Evolutionary conservation across 306 rosid genomes (phyloP).

Genomic region (Dicorynia guianensis): DNA sequence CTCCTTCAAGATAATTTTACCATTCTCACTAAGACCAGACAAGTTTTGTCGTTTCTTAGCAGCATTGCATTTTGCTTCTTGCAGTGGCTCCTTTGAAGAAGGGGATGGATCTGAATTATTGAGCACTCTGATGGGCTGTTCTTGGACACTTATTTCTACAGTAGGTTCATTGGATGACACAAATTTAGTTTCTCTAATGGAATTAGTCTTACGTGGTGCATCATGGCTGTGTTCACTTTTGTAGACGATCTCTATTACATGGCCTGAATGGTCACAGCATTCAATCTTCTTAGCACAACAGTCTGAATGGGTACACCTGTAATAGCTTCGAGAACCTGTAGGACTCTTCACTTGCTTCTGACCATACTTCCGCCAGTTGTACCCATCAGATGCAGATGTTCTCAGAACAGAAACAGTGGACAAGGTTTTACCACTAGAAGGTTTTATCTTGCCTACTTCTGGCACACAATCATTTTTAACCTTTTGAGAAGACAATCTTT

Average conservation of each 20-base stretch:
- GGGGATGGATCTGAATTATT: constrained; percentile 64
- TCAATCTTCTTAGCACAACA: constrained; percentile 90
- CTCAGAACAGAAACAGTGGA: constrained; percentile 59
- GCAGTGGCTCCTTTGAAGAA: constrained; percentile 58
- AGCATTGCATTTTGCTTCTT: constrained; percentile 51
- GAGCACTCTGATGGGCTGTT: constrained; percentile 45
- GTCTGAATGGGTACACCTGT: constrained; percentile 77
- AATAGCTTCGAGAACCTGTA: constrained; percentile 91
- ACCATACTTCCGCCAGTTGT: constrained; percentile 98
- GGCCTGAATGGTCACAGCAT: constrained; percentile 74
- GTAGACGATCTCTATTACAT: constrained; percentile 69
- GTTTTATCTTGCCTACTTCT: constrained; percentile 48
- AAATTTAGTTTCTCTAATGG: constrained; percentile 58
- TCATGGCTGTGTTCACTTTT: constrained; percentile 85
- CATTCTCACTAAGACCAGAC: constrained; percentile 56
- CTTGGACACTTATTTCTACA: constrained; percentile 48
- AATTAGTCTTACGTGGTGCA: constrained; percentile 68
- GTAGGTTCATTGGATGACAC: constrained; percentile 53
- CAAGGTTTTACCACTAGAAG: constrained; percentile 51
- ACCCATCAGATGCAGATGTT: constrained; percentile 85
- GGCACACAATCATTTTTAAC: constrained; percentile 32
- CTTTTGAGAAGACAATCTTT: constrained; percentile 47
- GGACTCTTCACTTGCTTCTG: constrained; percentile 99
- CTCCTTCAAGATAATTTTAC: constrained; percentile 62
- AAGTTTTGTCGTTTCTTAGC: constrained; percentile 64